Evolutionary conservation across 768 basidiomycete genomes (phyloP).

Genomic region (Agrocybe chaxingu): DNA sequence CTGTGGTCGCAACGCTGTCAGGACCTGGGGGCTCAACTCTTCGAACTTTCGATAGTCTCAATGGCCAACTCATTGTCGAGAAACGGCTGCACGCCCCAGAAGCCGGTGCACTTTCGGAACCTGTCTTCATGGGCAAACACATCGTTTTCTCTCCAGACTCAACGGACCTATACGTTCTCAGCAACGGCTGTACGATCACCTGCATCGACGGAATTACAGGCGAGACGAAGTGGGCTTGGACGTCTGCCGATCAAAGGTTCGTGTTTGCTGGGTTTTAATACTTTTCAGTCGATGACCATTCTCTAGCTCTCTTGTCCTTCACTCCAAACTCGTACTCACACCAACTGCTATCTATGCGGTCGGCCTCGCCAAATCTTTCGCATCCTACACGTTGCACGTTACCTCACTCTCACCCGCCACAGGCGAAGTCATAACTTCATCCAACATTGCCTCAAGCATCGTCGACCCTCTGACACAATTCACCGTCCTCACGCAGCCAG

Average conservation of each 20-base stretch:
- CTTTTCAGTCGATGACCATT: neutral
- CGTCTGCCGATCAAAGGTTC: slow-evolving; percentile 64
- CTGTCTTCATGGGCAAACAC: slow-evolving; percentile 52
- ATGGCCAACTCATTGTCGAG: slow-evolving; percentile 68
- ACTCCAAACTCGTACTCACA: slow-evolving; percentile 59
- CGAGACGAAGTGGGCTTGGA: slow-evolving; percentile 66
- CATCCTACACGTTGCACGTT: slow-evolving; percentile 65
- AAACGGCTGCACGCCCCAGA: slow-evolving; percentile 49
- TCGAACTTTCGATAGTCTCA: slow-evolving; percentile 60
- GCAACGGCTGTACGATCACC: slow-evolving; percentile 58
- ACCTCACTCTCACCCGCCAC: slow-evolving; percentile 54
- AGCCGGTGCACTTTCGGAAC: slow-evolving; percentile 44
- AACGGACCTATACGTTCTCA: slow-evolving; percentile 46
- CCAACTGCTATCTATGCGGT: slow-evolving; percentile 53
- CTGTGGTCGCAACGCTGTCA: slow-evolving; percentile 73
- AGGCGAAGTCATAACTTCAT: slow-evolving; percentile 47
- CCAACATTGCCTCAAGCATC: slow-evolving; percentile 52
- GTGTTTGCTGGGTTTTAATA: slow-evolving; percentile 17
- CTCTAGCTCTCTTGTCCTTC: slow-evolving; percentile 58
- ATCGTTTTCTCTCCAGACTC: slow-evolving; percentile 36
- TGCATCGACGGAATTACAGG: slow-evolving; percentile 51
- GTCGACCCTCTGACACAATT: slow-evolving; percentile 29
- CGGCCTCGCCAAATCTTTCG: slow-evolving; percentile 46
- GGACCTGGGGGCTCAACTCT: slow-evolving; percentile 69
- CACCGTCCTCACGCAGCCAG: slow-evolving; percentile 19